Base-by-base conservation (phyloP, 805 yeast genomes). In the Barnettozyma populi region DNA sequence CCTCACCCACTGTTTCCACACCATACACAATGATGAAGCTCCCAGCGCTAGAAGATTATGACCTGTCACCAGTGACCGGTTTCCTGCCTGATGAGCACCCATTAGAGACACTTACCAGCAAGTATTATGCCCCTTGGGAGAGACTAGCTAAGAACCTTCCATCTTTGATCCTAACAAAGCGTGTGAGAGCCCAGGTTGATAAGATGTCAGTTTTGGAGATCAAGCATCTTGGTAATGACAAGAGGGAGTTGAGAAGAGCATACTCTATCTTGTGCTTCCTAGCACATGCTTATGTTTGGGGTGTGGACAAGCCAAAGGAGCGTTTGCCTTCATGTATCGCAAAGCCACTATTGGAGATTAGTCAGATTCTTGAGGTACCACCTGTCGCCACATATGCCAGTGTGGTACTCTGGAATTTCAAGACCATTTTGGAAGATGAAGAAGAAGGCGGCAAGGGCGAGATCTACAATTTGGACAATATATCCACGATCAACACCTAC, bases 231-330 rank as follows among this genome's bases (percentile, higher is more conserved):
- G 41, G 49, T 9, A 50, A 48, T 1, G 59, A 71, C 5, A 74
- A 68, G 36, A 70, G 70, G 10, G 83, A 87, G 54, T 73, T 74
- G 61, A 76, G 95, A 62, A 74, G 97, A 57, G 97, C 97, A 0
- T 86, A 86, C 65, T 80, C 86, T 16, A 69, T 89, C 2, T 71
- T 90, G 25, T 83, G 92, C 11, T 90, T 90, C 59, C 64, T 92
- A 40, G 76, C 89, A 2, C 96, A 90, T 64, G 95, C 94, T 1
- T 90, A 90, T 61, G 82, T 90, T 21, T 90, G 98, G 98, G 84
- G 88, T 2, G 79, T 78, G 19, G 80, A 79, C 47, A 66, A 65
- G 4, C 85, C 95, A 16, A 64, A 68, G 11, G 82, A 84, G 51
- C 70, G 65, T 37, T 64, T 92, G 14, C 97, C 97, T 0, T 67